A percentile compares a stretch with the other conserved stretches of the same genome.
Evolutionary conservation across 192 early-diverging fungal genomes (phyloP).

Genomic region (Coemansia sp.): DNA sequence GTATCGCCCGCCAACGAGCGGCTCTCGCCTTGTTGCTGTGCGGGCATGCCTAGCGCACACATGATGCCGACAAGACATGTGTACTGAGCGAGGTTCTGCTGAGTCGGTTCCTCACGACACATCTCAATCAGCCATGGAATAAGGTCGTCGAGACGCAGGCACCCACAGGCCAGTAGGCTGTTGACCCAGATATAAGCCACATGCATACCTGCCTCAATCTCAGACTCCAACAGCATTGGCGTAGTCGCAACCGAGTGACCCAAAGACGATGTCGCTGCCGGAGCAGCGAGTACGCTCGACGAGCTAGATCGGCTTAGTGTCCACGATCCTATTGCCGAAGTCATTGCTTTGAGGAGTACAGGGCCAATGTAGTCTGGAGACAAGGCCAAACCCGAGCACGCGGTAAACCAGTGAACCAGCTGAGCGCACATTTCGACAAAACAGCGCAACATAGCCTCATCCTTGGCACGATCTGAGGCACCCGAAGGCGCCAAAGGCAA

Average conservation of each 20-base stretch:
- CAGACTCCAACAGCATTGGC: slow-evolving; percentile 12
- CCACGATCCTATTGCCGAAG: slow-evolving; percentile 15
- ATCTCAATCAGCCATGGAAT: slow-evolving; percentile 37
- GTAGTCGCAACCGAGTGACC: slow-evolving; percentile 3
- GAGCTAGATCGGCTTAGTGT: slow-evolving; percentile 6
- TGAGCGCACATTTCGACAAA: slow-evolving; percentile 35
- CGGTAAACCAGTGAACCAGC: slow-evolving; percentile 29
- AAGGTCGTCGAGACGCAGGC: slow-evolving; percentile 31
- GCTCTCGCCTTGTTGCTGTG: neutral
- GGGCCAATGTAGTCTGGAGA: slow-evolving; percentile 15
- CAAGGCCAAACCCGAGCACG: slow-evolving; percentile 20
- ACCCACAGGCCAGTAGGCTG: slow-evolving; percentile 26
- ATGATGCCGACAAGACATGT: slow-evolving; percentile 31
- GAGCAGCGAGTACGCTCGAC: neutral
- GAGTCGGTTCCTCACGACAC: slow-evolving; percentile 14
- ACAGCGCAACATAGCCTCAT: slow-evolving; percentile 26
- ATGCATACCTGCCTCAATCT: slow-evolving; percentile 18
- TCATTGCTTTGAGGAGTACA: slow-evolving; percentile 12
- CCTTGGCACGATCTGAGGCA: slow-evolving; percentile 19
- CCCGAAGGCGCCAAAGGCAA: slow-evolving; percentile 15
- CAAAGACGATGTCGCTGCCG: neutral
- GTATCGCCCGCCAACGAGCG: neutral
- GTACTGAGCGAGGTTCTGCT: slow-evolving; percentile 16
- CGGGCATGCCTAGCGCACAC: slow-evolving; percentile 27
- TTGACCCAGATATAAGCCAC: slow-evolving; percentile 28